Base-by-base conservation (phyloP, 2,329 filamentous ascomycete species). In the Aspergillus candidus region DNA sequence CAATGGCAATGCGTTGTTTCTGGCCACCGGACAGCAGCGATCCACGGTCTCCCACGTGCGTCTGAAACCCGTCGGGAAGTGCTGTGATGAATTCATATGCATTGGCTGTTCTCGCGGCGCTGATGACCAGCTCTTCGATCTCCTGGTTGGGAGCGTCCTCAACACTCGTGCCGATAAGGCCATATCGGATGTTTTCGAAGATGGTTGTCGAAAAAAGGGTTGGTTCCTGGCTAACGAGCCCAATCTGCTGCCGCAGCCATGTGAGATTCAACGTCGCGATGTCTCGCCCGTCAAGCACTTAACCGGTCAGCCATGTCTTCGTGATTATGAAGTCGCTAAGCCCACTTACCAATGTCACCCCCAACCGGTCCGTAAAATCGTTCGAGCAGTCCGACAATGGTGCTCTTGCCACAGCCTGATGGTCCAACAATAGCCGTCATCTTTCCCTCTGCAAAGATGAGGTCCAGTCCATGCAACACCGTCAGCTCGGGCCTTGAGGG, bases 181-280 rank as follows among this genome's bases (percentile, higher is more conserved):
- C 73, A 31, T 70, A 61, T 2, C 67, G 68, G 41, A 95, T 93
- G 63, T 94, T 94, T 37, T 84, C 77, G 60, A 77, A 88, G 53
- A 95, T 91, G 0, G 86, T 88, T 0, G 83, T 87, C 41, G 80
- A 82, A 61, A 94, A 94, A 0, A 95, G 74, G 0, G 84, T 83
- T 1, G 88, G 88, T 58, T 94, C 88, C 60, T 95, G 89, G 46
- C 83, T 85, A 43, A 95, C 89, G 5, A 94, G 74, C 1, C 87
- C 80, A 57, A 95, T 87, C 6, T 47, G 40, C 5, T 32, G n/a
- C n/a, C 44, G 17, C 6, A 47, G 32, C 44, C 44, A 47, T 31
- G 18, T 13, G 14, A 43, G 74, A 57, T 94, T 94, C 36, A 94
- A 70, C 0, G 73, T 81, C 54, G 77, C 77, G 43, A 93, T 80